A percentile compares a stretch with the other conserved stretches of the same genome.
These are phyloP conservation scores for Russula olivacea DNA, from an alignment of 768 basidiomycete species.

Conservation along the genomic window DNA sequence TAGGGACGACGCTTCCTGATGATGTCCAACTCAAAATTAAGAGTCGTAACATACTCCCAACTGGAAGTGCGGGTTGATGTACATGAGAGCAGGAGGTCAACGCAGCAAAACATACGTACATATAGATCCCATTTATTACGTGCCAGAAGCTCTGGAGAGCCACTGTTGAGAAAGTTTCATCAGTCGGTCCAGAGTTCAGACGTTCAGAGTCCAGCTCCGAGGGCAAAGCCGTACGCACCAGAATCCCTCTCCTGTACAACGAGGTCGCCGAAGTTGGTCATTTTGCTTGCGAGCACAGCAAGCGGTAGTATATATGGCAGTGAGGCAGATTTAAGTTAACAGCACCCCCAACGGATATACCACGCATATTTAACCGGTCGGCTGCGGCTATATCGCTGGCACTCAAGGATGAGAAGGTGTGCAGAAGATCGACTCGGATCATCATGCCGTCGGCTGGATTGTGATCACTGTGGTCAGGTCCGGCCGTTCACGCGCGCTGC, in stretches of 20 bases:
- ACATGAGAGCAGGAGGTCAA: not conserved
- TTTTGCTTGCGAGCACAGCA: not conserved
- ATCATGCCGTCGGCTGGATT: too few relatives aligned
- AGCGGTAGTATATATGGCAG: not conserved
- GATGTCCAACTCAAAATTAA: not conserved
- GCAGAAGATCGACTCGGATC: not conserved
- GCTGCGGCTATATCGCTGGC: not conserved
- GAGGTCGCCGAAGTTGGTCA: not conserved
- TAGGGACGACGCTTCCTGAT: constrained; percentile 4
- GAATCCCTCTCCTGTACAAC: not conserved
- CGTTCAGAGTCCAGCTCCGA: not conserved
- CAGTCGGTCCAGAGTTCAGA: not conserved
- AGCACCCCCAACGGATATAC: not conserved
- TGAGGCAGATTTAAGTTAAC: not conserved
- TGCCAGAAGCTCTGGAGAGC: not conserved
- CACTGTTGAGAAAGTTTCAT: not conserved
- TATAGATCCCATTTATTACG: not conserved
- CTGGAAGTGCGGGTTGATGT: not conserved
- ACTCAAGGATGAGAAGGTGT: not conserved
- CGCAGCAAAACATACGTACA: not conserved
- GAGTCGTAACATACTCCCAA: not conserved
- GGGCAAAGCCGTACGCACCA: not conserved
- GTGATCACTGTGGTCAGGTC: too few relatives aligned
- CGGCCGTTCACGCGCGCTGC: too few relatives aligned
- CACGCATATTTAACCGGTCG: not conserved